Base-by-base conservation (phyloP, 2,329 filamentous ascomycete species). In the Exophiala alcalophila region DNA sequence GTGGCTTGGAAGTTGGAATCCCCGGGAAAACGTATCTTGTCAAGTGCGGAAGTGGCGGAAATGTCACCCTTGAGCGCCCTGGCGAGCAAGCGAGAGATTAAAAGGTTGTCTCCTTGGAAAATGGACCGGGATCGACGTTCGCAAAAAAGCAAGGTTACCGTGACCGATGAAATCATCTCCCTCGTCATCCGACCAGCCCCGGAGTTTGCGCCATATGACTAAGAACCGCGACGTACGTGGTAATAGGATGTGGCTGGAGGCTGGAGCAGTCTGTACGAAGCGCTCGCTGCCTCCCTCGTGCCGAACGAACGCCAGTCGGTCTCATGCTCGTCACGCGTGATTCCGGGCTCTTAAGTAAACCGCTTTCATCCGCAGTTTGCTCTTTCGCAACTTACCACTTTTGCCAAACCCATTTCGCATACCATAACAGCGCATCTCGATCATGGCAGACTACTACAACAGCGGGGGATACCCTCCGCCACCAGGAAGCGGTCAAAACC, bases 121-220 rank as follows among this genome's bases (percentile, higher is more conserved):
- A n/a, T n/a, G n/a, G n/a, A n/a, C n/a, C n/a, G n/a, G n/a, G n/a
- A n/a, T n/a, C n/a, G n/a, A n/a, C n/a, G n/a, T n/a, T n/a, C n/a
- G n/a, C n/a, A n/a, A n/a, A n/a, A n/a, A n/a, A n/a, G n/a, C n/a
- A n/a, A 25, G 4, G 12, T 2, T 4, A 14, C n/a, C 5, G 1
- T 26, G 15, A 56, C 62, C 5, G 55, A 54, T n/a, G 64, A 35
- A 16, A 32, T 43, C 40, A 43, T 28, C 20, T 19, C n/a, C 4
- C 20, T 12, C 12, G 8, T 18, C 28, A 5, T 26, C 19, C 31
- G 31, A 14, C 25, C 32, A 20, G 40, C 25, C 31, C 19, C 20
- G 21, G 5, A 25, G n/a, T n/a, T 29, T 43, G 40, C 24, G 40
- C 40, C 24, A 43, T 29, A 43, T 43, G 40, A 43, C 40, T 43